Percentiles rank a stretch among this genome's conserved stretches.
These are phyloP conservation scores for Acanthamoeba royreba DNA, from an alignment of 208 protist genomes.

Conservation along the genomic window DNA sequence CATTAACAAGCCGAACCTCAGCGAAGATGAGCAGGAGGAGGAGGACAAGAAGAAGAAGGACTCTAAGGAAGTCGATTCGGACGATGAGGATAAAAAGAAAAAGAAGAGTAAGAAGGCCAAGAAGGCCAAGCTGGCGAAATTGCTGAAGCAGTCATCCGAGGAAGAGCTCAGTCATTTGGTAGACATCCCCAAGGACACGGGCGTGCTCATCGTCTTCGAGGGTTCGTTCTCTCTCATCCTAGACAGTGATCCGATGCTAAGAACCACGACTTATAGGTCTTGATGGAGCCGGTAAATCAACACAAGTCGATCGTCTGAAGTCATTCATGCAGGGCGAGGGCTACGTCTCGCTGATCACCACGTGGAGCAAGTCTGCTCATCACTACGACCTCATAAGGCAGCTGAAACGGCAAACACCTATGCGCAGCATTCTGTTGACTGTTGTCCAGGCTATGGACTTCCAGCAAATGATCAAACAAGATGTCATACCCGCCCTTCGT, in stretches of 20 bases:
- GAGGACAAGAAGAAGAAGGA: not conserved
- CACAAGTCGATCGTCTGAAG: constrained; percentile 34
- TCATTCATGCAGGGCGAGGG: constrained; percentile 33
- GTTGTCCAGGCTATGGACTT: constrained; percentile 48
- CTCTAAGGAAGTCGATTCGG: not conserved
- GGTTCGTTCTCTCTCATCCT: not conserved
- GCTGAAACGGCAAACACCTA: constrained; percentile 22
- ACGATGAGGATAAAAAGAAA: not conserved
- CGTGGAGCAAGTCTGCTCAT: constrained; percentile 36
- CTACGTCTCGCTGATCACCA: constrained; percentile 31
- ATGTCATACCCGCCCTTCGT: constrained; percentile 15
- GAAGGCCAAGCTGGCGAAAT: not conserved
- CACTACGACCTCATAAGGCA: constrained; percentile 33
- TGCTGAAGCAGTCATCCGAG: not conserved
- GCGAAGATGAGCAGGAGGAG: not conserved
- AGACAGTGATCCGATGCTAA: not conserved
- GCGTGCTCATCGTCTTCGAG: constrained; percentile 37
- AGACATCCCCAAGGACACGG: not conserved
- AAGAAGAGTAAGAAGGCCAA: not conserved
- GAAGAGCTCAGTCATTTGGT: not conserved
- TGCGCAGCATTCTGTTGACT: constrained; percentile 35
- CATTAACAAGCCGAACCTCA: not conserved
- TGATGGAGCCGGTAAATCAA: constrained; percentile 49
- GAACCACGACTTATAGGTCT: not conserved
- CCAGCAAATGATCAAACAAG: constrained; percentile 45